Evolutionary conservation across 352 stramenopile species (phyloP), one percentile per base, ranked within the genome.

Genomic region (Phytophthora sp.): DNA sequence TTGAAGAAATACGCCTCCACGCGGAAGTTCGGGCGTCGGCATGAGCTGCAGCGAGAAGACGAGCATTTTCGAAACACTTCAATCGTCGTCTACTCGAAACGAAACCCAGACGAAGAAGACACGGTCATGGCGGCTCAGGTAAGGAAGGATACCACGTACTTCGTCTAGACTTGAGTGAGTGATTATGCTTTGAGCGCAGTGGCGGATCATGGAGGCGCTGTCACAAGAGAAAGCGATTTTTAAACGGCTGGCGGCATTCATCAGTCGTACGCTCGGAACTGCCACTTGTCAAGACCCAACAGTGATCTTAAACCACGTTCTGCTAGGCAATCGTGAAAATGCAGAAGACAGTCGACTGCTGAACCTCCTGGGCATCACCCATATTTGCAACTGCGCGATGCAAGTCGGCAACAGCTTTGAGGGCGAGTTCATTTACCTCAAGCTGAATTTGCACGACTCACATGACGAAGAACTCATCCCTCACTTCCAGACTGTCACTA

Each of bases 401-500:
- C 77, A 88, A 45, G 66, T 80, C 1, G 59, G 38, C 11, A 89
- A 88, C 57, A 74, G 77, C 54, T 90, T 88, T 16, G 82, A 90
- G 59, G 77, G 82, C 23, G 79, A 90, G 49, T 90, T 82, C 45
- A 63, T 90, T 3, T 90, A 90, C 54, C 62, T 90, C 29, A 82
- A 87, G 55, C 61, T 90, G 5, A 63, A 78, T 24, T 53, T 90
- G 16, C 72, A 75, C 36, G 82, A 90, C 55, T 59, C 79, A 2
- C 46, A 76, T 4, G 76, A 82, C 46, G 79, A 90, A 56, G 71
- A 88, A 18, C 64, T 90, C 11, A 71, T 77, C 20, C 77, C 75
- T 23, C 74, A 85, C 41, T 88, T 89, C 36, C 79, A 84, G 46
- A 71, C 77, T 8, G 79, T 88, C 9, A 56, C 77, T 6, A 69